Conservation (phyloP, 148 eudicot species). For the Dianthus caryophyllus region DNA sequence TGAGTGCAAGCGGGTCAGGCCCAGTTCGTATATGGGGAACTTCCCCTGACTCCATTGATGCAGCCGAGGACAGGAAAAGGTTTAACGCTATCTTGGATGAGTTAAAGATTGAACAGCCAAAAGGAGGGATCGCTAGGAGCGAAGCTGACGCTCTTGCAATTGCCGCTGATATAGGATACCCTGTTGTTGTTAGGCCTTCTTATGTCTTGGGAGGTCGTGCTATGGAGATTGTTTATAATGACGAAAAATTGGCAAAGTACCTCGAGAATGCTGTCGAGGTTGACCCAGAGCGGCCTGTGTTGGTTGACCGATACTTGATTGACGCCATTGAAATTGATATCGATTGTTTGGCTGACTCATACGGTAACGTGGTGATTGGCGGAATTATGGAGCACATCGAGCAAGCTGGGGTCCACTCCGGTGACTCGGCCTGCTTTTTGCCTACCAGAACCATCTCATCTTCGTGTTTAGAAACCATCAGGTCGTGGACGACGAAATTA, state of each 20-base stretch:
- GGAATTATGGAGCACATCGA: constrained; percentile 99
- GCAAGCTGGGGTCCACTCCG: constrained; percentile 98
- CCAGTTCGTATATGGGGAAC: constrained; percentile 96
- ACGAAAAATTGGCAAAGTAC: constrained; percentile 70
- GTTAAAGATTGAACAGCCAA: constrained; percentile 77
- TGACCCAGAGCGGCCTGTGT: constrained; percentile 90
- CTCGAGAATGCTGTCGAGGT: constrained; percentile 82
- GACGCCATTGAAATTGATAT: constrained; percentile 92
- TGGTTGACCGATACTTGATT: constrained; percentile 71
- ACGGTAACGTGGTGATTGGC: constrained; percentile 93
- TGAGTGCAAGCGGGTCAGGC: constrained; percentile 68
- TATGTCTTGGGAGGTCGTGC: constrained; percentile 96
- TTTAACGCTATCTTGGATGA: constrained; percentile 84
- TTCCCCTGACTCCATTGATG: constrained; percentile 92
- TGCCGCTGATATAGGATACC: constrained; percentile 90
- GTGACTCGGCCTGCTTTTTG: constrained; percentile 89
- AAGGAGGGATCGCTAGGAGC: constrained; percentile 92
- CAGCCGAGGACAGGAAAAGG: constrained; percentile 95
- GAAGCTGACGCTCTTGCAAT: constrained; percentile 79
- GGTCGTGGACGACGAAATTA: constrained; percentile 85
- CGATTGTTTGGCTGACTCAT: constrained; percentile 73
- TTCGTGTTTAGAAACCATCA: constrained; percentile 61
- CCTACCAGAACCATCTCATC: constrained; percentile 75
- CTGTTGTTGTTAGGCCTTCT: constrained; percentile 95
- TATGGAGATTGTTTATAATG: constrained; percentile 96